A percentile compares a stretch with the other conserved stretches of the same genome.
These are phyloP conservation scores for Strobilomyces echinocephalus DNA, from an alignment of 768 basidiomycete species.

Conservation along the genomic window DNA sequence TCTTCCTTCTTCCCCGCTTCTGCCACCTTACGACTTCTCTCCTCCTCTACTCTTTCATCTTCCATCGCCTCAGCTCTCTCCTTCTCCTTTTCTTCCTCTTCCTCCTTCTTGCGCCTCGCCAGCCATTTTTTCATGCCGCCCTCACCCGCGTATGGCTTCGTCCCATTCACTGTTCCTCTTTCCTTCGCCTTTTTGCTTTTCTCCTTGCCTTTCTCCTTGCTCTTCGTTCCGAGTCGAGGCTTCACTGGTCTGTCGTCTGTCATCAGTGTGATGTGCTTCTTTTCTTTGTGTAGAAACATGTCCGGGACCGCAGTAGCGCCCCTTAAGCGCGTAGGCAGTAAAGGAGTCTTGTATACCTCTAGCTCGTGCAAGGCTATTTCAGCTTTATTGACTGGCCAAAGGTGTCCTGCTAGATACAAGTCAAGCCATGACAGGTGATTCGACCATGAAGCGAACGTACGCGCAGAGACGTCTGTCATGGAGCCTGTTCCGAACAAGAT, in stretches of 20 bases:
- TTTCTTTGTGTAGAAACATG: constrained; percentile 55
- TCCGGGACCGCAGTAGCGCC: constrained; percentile 46
- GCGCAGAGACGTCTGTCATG: constrained; percentile 30
- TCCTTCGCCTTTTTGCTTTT: constrained; percentile 34
- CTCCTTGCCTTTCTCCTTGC: constrained; percentile 32
- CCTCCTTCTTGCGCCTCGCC: constrained; percentile 56
- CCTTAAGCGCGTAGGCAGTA: constrained; percentile 57
- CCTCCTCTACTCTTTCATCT: constrained; percentile 31
- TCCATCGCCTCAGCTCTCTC: constrained; percentile 33
- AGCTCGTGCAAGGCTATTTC: constrained; percentile 67
- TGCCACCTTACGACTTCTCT: constrained; percentile 17
- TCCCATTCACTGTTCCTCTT: constrained; percentile 41
- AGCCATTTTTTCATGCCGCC: constrained; percentile 77
- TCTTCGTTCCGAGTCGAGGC: constrained; percentile 43
- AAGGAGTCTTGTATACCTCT: constrained; percentile 75
- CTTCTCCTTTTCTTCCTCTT: constrained; percentile 40
- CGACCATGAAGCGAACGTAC: constrained; percentile 22
- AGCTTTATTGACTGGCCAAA: constrained; percentile 46
- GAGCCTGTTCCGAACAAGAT: constrained; percentile 43
- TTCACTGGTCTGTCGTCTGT: constrained; percentile 50
- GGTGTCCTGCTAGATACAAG: constrained; percentile 19
- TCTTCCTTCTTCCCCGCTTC: constrained; percentile 17
- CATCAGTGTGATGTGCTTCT: constrained; percentile 50
- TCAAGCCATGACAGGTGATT: constrained; percentile 13
- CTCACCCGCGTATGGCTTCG: constrained; percentile 75